Evolutionary conservation across 1,139 yeast genomes (phyloP), one percentile per base, ranked within the genome.

Genomic region (Candida labiduridarum): DNA sequence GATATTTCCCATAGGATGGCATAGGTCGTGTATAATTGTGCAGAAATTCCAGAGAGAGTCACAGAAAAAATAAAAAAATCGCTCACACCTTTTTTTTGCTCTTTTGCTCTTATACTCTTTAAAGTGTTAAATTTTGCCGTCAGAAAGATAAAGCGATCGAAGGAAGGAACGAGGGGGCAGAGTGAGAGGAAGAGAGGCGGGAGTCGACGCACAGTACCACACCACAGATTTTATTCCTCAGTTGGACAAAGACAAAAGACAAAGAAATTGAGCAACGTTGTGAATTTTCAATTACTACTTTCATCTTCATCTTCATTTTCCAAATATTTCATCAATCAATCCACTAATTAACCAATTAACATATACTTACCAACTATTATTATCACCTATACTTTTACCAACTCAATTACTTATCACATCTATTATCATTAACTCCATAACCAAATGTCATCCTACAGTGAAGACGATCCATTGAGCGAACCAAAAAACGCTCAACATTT

Each of bases 401-500:
- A 10, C 7, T 29, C 38, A 41, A 29, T 29, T 41, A 30, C n/a
- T n/a, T 15, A n/a, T 41, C 18, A 27, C 3, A 27, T n/a, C 5
- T 12, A 25, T 14, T 12, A 14, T 16, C 15, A 7, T 11, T 33
- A 11, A n/a, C 5, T 12, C 16, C 12, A 33, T 15, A 45, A 22
- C 10, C 30, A 22, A 35, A 49, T 48, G 50, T 49, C 54, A 33
- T 41, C 48, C 10, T 53, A 48, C 29, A 49, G 48, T 45, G 80
- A 76, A 57, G 80, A 74, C 45, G 80, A 76, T 61, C 82, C 81
- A 44, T 72, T 74, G 66, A 76, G 75, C 25, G 77, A 78, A 34
- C 81, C 81, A 40, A 64, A 63, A 50, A 76, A 76, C 58, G 69
- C 72, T 43, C 80, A 76, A 59, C 67, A 77, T 55, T 60, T 83